Evolutionary conservation across 805 yeast species (phyloP).

Genomic region (Teunomyces gatunensis): DNA sequence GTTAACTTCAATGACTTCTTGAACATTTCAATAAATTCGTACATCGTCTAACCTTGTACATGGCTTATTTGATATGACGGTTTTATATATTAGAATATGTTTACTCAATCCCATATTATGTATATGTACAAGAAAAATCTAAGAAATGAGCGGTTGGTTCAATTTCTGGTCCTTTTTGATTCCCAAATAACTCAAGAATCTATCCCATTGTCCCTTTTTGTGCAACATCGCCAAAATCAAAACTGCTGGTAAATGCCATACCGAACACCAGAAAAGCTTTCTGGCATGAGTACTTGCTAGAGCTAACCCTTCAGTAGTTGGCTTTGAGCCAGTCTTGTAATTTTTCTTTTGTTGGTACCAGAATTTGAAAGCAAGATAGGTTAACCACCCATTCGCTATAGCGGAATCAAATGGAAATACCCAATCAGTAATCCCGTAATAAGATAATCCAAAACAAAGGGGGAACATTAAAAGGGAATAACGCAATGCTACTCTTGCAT

Average conservation of each 20-base stretch:
- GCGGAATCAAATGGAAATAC: slow-evolving; percentile 79
- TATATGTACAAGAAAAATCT: slow-evolving; percentile 1
- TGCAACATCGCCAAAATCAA: slow-evolving; percentile 90
- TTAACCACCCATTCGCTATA: slow-evolving; percentile 80
- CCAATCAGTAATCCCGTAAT: slow-evolving; percentile 79
- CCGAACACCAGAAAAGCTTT: slow-evolving; percentile 89
- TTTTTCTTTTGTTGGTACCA: slow-evolving; percentile 79
- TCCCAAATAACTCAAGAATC: slow-evolving; percentile 30
- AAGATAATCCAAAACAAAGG: slow-evolving; percentile 76
- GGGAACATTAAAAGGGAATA: slow-evolving; percentile 95
- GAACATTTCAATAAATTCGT: too few species aligned
- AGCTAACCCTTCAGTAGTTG: slow-evolving; percentile 55
- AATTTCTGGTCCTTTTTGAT: not conserved
- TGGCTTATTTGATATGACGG: not conserved
- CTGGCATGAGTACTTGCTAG: slow-evolving; percentile 71
- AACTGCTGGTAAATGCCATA: slow-evolving; percentile 89
- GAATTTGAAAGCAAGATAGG: slow-evolving; percentile 73
- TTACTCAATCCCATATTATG: not conserved
- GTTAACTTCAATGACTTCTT: too few species aligned
- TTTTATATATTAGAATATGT: not conserved
- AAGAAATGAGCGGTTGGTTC: not conserved
- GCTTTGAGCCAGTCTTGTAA: slow-evolving; percentile 42
- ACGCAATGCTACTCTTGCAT: slow-evolving; percentile 90
- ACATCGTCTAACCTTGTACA: too few species aligned
- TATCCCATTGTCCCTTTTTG: slow-evolving; percentile 93